Evolutionary conservation across 2,329 filamentous ascomycete species (phyloP), one percentile per base, ranked within the genome.

Genomic region (Alternaria rosae): DNA sequence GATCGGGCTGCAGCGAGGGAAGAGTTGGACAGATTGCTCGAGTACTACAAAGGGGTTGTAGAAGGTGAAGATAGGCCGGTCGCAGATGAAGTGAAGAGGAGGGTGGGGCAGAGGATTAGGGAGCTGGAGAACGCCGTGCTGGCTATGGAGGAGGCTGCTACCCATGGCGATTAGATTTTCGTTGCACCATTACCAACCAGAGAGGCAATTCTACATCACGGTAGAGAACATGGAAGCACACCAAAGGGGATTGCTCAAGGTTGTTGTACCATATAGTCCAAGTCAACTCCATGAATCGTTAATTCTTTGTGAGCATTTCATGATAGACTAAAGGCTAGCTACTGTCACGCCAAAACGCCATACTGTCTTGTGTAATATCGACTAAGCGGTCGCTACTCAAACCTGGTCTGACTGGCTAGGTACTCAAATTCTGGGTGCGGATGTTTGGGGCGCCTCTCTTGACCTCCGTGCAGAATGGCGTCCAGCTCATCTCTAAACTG

Each of bases 1-100:
- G 85, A 87, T 63, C 77, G 86, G 5, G 82, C 81, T 17, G 85
- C 85, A 23, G 85, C 85, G 30, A 71, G 82, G 11, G 84, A 86
- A 70, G 85, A 86, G 66, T 68, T 88, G 57, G 80, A 81, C 42
- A 80, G 78, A 64, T 76, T 87, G 56, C 77, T 85, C 62, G 79
- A 81, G 52, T 83, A 80, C 11, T 87, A 84, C 61, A 75, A 77
- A 35, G 74, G 73, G 17, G 78, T 82, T 2, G 65, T 85, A 6
- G 79, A 70, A 43, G 80, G 81, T 7, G 63, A 70, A 26, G 78
- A 82, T 69, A 67, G 71, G 13, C 79, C 80, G 32, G 71, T 85
- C 38, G 82, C 79, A 17, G 81, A 84, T 57, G 84, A 86, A 73
- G 82, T 87, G 23, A 82, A 82, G 75, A 78, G 79, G 61, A 77